Evolutionary conservation across 441 rosid species (phyloP).

Genomic region (Mallotus repandus): DNA sequence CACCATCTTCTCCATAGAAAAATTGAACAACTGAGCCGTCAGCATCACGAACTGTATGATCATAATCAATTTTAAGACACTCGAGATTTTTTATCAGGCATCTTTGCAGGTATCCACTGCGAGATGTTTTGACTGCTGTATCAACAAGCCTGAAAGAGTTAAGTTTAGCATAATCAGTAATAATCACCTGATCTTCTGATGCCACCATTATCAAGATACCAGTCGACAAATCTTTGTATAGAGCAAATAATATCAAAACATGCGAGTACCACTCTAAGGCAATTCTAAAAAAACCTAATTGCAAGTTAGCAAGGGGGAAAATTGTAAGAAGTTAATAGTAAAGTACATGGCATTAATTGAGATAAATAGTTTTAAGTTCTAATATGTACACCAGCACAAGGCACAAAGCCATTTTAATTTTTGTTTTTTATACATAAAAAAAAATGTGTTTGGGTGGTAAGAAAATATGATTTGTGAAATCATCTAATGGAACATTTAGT

Average conservation of each 20-base stretch:
- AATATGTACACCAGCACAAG: neutral
- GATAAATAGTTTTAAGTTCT: neutral
- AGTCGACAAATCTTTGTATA: neutral
- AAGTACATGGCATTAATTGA: neutral
- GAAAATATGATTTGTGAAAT: neutral
- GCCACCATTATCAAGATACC: neutral
- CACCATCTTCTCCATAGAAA: conserved; percentile 96
- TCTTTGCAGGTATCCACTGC: conserved; percentile 99
- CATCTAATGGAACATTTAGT: neutral
- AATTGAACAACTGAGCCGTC: conserved; percentile 97
- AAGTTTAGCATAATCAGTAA: conserved; percentile 27
- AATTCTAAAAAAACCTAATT: neutral
- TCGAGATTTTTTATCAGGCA: conserved; percentile 98
- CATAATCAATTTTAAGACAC: conserved; percentile 85
- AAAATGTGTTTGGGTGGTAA: neutral
- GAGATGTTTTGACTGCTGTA: conserved; percentile 99
- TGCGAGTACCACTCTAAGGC: neutral
- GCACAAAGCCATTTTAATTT: neutral
- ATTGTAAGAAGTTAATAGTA: neutral
- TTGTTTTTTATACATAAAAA: neutral
- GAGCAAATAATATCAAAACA: neutral
- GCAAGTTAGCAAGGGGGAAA: neutral
- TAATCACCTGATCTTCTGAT: conserved; percentile 4
- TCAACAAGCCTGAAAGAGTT: conserved; percentile 77
- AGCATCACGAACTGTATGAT: conserved; percentile 94